A percentile compares a stretch with the other conserved stretches of the same genome.
These are phyloP conservation scores for Xylaria hypoxylon DNA, from an alignment of 2,329 filamentous ascomycete genomes.

Conservation along the genomic window DNA sequence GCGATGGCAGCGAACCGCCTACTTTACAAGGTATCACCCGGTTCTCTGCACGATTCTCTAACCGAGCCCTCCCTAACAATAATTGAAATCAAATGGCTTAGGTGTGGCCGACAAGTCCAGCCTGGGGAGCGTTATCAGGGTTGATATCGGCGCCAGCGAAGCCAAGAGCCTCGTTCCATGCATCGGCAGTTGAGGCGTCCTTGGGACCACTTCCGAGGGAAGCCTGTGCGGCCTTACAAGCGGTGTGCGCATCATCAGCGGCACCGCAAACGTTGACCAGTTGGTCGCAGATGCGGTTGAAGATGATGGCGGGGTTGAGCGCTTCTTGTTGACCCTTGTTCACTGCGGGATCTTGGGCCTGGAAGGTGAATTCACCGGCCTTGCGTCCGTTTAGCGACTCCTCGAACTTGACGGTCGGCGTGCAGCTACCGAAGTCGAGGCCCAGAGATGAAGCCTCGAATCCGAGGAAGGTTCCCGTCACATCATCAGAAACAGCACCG, in stretches of 20 bases:
- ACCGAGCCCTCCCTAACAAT: not conserved
- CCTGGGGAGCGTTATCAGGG: slow-evolving; percentile 54
- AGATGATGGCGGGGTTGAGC: slow-evolving; percentile 79
- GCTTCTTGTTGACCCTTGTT: slow-evolving; percentile 74
- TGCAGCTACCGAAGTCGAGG: slow-evolving; percentile 65
- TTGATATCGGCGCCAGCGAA: slow-evolving; percentile 55
- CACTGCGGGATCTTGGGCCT: slow-evolving; percentile 71
- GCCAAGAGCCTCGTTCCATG: slow-evolving; percentile 57
- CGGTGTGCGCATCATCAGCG: slow-evolving; percentile 67
- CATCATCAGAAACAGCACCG: slow-evolving; percentile 49
- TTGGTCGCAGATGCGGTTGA: slow-evolving; percentile 77
- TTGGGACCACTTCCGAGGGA: slow-evolving; percentile 50
- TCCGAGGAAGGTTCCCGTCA: slow-evolving; percentile 51
- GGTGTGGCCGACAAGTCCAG: slow-evolving; percentile 54
- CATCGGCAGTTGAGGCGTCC: slow-evolving; percentile 54
- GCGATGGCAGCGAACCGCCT: not conserved
- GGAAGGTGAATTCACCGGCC: slow-evolving; percentile 73
- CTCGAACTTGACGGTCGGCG: slow-evolving; percentile 69
- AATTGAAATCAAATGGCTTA: not conserved
- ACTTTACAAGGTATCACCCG: slow-evolving; percentile 11
- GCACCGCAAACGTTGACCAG: slow-evolving; percentile 74
- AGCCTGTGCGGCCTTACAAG: slow-evolving; percentile 64
- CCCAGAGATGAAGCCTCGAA: slow-evolving; percentile 50
- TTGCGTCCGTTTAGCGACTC: slow-evolving; percentile 68
- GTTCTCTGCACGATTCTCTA: not conserved